These are phyloP conservation scores for Alternaria burnsii DNA, from an alignment of 2,329 filamentous ascomycete genomes.

Conservation along the genomic window DNA sequence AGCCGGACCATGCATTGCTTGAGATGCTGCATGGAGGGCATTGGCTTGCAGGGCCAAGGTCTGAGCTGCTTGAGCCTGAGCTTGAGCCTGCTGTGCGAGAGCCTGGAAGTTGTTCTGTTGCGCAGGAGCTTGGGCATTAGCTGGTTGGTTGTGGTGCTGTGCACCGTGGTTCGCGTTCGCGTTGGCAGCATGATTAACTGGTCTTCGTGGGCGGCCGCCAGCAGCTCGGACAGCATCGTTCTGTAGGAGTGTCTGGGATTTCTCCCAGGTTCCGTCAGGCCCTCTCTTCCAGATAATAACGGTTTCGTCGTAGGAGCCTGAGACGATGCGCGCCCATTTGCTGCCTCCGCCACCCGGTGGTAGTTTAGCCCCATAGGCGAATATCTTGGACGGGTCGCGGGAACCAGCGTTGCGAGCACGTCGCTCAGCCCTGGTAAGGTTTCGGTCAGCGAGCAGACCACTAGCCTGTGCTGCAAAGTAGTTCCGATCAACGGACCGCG, in stretches of 20 bases:
- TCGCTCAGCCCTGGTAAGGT: conserved; percentile 45
- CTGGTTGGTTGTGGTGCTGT: conserved; percentile 29
- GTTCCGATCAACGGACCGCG: conserved; percentile 74
- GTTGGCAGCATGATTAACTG: conserved; percentile 33
- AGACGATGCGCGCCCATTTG: conserved; percentile 92
- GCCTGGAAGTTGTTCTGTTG: conserved; percentile 45
- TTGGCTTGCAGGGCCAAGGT: conserved; percentile 47
- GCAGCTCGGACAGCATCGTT: conserved; percentile 68
- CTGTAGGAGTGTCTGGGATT: conserved; percentile 77
- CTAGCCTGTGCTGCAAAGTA: conserved; percentile 69
- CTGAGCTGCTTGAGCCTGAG: conserved; percentile 47
- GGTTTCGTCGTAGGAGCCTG: conserved; percentile 93
- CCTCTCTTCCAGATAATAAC: conserved; percentile 95
- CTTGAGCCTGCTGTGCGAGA: conserved; percentile 48
- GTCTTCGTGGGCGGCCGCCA: conserved; percentile 52
- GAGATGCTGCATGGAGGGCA: conserved; percentile 47
- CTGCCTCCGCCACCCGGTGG: conserved; percentile 91
- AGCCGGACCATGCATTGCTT: conserved; percentile 33
- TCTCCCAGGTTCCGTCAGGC: conserved; percentile 83
- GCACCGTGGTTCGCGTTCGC: conserved; percentile 28
- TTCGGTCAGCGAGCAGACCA: conserved; percentile 51
- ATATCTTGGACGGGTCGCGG: conserved; percentile 76
- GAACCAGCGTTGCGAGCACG: conserved; percentile 72
- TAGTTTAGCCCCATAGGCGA: conserved; percentile 82
- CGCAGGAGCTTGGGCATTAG: conserved; percentile 15